phyloP scores from a whole-genome alignment of 192 early-diverging fungal species.

The Chytriomyces sp. region DNA sequence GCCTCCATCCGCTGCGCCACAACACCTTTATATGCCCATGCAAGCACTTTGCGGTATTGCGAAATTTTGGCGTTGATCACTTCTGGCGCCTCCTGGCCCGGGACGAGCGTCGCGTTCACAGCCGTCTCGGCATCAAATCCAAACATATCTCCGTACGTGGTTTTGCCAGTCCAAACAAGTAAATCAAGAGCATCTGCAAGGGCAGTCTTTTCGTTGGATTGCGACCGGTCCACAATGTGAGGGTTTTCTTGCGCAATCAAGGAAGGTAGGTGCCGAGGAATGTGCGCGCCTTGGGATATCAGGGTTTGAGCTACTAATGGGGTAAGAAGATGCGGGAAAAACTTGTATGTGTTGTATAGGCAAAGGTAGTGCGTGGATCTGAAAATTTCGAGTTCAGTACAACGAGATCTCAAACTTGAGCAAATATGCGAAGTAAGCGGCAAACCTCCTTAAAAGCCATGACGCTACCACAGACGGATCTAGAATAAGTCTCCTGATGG shows the following conservation, averaged over 20 bases:
- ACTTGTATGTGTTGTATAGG: slow-evolving; percentile 29
- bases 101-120: slow-evolving; percentile 25
- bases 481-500: slow-evolving; percentile 11
- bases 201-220: not conserved
- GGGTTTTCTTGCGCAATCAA: slow-evolving; percentile 31
- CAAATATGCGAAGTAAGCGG: not conserved
- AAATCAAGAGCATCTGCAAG: slow-evolving; percentile 12
- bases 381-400: not conserved
- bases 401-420: not conserved
- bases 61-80: slow-evolving; percentile 32
- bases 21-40: slow-evolving; percentile 25
- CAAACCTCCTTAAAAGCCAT: slow-evolving; percentile 32
- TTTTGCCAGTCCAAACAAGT: slow-evolving; percentile 33
- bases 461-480: slow-evolving; percentile 31
- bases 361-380: slow-evolving; percentile 38
- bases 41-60: slow-evolving; percentile 20
- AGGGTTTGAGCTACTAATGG: slow-evolving; percentile 18
- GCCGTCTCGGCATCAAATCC: slow-evolving; percentile 38
- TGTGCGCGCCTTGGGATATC: slow-evolving; percentile 35
- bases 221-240: not conserved
- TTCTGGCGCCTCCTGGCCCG: slow-evolving; percentile 31
- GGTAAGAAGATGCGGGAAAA: slow-evolving; percentile 19
- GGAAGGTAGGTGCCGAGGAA: slow-evolving; percentile 32
- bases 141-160: slow-evolving; percentile 36
- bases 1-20: slow-evolving; percentile 15